Conservation (phyloP, 2,329 filamentous ascomycete genomes). For the Trichoderma sp. region DNA sequence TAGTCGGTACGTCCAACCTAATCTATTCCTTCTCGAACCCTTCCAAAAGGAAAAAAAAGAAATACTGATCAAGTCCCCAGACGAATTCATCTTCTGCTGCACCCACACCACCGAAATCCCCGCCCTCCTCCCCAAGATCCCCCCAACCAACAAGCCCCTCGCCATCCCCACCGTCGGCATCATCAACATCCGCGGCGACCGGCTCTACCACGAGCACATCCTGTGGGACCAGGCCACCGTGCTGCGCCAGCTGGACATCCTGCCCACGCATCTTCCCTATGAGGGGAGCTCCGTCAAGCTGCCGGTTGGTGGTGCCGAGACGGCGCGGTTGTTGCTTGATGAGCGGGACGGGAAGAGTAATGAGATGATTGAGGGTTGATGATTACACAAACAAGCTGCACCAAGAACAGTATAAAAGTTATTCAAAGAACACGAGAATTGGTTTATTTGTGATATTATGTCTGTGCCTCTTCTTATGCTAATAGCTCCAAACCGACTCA, state of each 20-base stretch:
- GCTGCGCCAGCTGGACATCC: conserved; percentile 57
- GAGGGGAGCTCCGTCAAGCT: conserved; percentile 40
- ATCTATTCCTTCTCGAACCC: too few species aligned
- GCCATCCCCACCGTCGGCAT: conserved; percentile 63
- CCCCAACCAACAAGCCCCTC: conserved; percentile 55
- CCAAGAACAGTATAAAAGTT: not conserved
- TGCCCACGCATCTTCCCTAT: conserved; percentile 61
- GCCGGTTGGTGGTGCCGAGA: conserved; percentile 29
- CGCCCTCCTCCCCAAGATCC: conserved; percentile 52
- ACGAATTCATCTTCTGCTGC: conserved; percentile 67
- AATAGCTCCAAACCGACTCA: not conserved
- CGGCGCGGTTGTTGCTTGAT: conserved; percentile 27
- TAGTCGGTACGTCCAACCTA: conserved; percentile 48
- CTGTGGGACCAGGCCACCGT: conserved; percentile 68
- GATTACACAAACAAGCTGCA: too few species aligned
- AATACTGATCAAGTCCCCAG: conserved; percentile 35
- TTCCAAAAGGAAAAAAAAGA: not conserved
- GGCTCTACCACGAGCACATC: conserved; percentile 67
- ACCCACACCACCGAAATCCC: conserved; percentile 51
- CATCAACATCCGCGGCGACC: conserved; percentile 65
- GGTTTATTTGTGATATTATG: not conserved
- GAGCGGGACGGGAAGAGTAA: conserved; percentile 29
- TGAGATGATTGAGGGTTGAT: conserved; percentile 38
- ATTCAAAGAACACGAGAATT: not conserved
- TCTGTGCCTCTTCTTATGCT: not conserved